Base-by-base conservation (phyloP, 164 flowering plant genomes). In the Aristolochia fimbriata region DNA sequence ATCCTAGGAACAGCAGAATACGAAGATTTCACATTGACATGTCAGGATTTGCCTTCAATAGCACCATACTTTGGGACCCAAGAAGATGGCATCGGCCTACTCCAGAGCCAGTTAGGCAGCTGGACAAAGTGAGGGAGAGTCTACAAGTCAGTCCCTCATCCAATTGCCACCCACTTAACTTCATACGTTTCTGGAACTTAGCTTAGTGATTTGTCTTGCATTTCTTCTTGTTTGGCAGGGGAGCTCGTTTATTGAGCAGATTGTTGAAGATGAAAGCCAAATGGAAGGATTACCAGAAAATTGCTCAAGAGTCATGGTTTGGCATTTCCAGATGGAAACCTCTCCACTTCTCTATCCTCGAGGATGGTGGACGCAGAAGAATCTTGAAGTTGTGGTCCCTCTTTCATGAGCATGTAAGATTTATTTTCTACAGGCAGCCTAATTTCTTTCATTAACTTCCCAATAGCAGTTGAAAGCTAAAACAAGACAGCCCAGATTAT, bases 261-360 rank as follows among this genome's bases (percentile, higher is more conserved):
- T 89, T 57, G 91, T 92, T 55, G 96, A 92, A 77, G 96, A 89
- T 72, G 98, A 92, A 78, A 84, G 80, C 65, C 89, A 87, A 76
- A 92, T 92, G 95, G 96, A 89, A 72, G 83, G 96, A 57, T 62
- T 85, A 55, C 73, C 64, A 16, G 47, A 65, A 30, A 69, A 71
- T 52, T 81, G 83, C 74, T 80, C 81, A 9, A 77, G 68, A 58
- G 56, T 87, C 56, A 73, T 82, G 87, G 86, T 78, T 67, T 91
- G 98, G 98, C 77, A 77, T 63, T 69, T 74, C 58, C 74, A 68
- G 50, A 47, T 81, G 12, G 80, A 73, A 65, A 70, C 86, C 15
- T 63, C 71, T 49, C 48, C 52, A 68, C 62, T 71, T 47, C 62
- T 67, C 55, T 78, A 79, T 73, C 86, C 88, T 49, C 69, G 17